Evolutionary conservation across 345 rosid species (phyloP).

Genomic region (Clausena lansium): DNA sequence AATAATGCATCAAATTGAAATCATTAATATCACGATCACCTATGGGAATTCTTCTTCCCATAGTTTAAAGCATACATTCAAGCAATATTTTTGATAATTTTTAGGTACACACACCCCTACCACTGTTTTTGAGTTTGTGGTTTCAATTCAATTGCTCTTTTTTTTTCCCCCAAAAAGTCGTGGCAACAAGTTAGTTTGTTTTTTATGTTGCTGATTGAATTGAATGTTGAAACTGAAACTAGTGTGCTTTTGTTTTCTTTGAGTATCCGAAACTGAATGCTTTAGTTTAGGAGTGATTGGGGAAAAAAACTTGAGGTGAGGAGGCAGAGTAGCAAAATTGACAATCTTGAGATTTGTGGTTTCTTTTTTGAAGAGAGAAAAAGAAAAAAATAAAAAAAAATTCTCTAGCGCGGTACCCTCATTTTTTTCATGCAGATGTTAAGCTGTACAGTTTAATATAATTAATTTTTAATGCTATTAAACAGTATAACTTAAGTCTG

Average conservation of each 20-base stretch:
- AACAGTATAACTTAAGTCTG: fast-evolving
- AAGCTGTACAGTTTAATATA: too few species aligned
- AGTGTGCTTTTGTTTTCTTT: neutral
- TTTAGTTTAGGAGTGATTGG: slow-evolving; percentile 18
- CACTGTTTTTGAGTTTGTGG: neutral
- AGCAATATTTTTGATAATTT: neutral
- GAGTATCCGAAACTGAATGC: slow-evolving; percentile 19
- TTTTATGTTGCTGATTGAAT: neutral
- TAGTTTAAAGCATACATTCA: neutral
- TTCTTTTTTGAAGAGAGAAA: too few species aligned
- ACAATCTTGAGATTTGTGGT: neutral
- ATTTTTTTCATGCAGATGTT: too few species aligned
- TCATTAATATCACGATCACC: neutral
- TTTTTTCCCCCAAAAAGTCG: neutral
- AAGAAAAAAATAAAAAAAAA: too few species aligned
- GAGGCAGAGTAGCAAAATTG: neutral
- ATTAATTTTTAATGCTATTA: too few species aligned
- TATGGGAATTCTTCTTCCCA: slow-evolving; percentile 40
- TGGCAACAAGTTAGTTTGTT: neutral
- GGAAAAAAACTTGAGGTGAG: slow-evolving; percentile 19
- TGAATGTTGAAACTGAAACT: slow-evolving; percentile 1
- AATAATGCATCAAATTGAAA: neutral
- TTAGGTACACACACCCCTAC: neutral
- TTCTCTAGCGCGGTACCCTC: fast-evolving
- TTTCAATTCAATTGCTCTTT: neutral